Base-by-base conservation (phyloP, 352 stramenopile species). In the Phytophthora cactorum region DNA sequence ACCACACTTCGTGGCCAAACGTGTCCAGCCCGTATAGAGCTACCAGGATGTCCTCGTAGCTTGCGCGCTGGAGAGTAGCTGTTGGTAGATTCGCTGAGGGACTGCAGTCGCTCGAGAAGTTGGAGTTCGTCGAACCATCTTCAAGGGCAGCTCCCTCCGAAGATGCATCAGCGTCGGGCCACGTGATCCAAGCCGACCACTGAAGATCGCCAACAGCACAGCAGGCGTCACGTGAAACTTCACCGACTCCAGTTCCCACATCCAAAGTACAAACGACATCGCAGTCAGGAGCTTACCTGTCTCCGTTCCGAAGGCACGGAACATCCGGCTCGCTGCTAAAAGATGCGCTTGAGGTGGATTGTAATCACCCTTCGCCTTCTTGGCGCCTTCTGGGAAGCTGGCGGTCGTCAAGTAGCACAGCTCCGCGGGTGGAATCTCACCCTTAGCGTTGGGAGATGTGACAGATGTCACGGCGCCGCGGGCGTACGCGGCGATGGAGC, bases 41-140 rank as follows among this genome's bases (percentile, higher is more conserved):
- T 22, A 22, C 22, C 22, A 22, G 22, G 22, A 22, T 22, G 22
- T 22, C 22, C 22, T 22, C 22, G 0, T 22, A 22, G 22, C 22
- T 22, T 22, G 22, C 22, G 22, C 22, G 1, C 22, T 22, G 22
- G 22, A 22, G 22, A 1, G 9, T 43, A 15, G 11, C 36, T 11
- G 56, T 1, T 2, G 44, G 45, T 5, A 71, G 51, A 1, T 9
- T 15, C 1, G 44, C 43, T 1, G 49, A 52, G 3, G 56, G 27
- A 17, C 64, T 66, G 52, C 66, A 72, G 51, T 59, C 51, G 43
- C 50, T 62, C 2, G 57, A 25, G 57, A 63, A 67, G 27, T 72
- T 63, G 41, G n/a, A 41, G 29, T 71, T 71, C 1, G 39, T 52
- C 5, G 62, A 60, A 0, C 49, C 54, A 25, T 52, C 43, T 17